Percentiles rank a stretch among this genome's conserved stretches.
Evolutionary conservation across 192 early-diverging fungal species (phyloP).

Genomic region (Oehlia diaphana): DNA sequence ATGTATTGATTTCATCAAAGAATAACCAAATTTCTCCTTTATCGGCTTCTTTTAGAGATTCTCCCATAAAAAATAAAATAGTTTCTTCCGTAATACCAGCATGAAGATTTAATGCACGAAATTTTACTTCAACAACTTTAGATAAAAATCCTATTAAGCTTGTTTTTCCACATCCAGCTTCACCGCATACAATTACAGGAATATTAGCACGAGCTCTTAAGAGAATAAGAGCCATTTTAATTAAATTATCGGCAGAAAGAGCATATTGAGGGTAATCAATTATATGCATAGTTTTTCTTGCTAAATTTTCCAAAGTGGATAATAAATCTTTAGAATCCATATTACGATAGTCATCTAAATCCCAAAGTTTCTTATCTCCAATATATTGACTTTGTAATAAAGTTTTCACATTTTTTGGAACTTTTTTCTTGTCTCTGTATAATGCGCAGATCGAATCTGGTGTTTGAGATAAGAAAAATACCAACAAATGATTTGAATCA

Average conservation of each 20-base stretch:
- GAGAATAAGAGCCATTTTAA: constrained; percentile 30
- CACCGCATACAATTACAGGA: constrained; percentile 30
- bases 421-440: constrained; percentile 18
- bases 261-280: constrained; percentile 9
- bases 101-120: constrained; percentile 15
- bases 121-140: constrained; percentile 23
- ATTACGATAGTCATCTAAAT: constrained; percentile 13
- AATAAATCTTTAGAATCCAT: constrained; percentile 7
- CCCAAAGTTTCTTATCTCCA: constrained; percentile 2
- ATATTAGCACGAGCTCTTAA: constrained; percentile 28
- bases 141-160: constrained; percentile 24
- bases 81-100: constrained; percentile 20
- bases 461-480: constrained; percentile 29
- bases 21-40: constrained; percentile 27
- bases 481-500: constrained; percentile 31
- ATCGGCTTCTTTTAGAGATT: constrained; percentile 8
- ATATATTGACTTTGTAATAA: constrained; percentile 16
- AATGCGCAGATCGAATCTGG: constrained; percentile 12
- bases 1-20: constrained; percentile 32
- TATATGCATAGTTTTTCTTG: constrained; percentile 11
- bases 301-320: constrained; percentile 16
- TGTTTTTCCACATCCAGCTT: constrained; percentile 32
- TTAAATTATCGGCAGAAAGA: constrained; percentile 27
- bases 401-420: constrained; percentile 3
- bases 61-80: constrained; percentile 10